Percentiles rank a stretch among this genome's conserved stretches.
These are phyloP conservation scores for Cornus suecica DNA, from an alignment of 148 eudicot species.

Conservation along the genomic window DNA sequence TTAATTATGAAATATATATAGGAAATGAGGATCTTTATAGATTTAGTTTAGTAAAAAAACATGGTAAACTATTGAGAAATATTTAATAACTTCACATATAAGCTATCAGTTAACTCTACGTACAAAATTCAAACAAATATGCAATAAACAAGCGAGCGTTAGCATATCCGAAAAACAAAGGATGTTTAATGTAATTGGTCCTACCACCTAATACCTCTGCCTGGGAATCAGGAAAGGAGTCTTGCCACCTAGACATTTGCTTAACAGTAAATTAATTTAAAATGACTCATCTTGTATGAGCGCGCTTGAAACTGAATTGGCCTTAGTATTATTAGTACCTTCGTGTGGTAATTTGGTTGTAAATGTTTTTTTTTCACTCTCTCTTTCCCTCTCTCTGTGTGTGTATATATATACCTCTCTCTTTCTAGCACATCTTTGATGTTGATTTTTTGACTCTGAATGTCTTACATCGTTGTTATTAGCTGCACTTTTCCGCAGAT, in stretches of 20 bases:
- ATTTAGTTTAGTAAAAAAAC: too few species aligned
- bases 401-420: too few species aligned
- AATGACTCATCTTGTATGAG: not conserved
- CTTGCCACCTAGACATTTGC: not conserved
- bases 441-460: not conserved
- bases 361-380: not conserved
- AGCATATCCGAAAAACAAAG: not conserved
- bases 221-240: not conserved
- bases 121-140: too few species aligned
- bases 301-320: not conserved
- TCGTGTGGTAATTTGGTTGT: not conserved
- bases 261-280: too few species aligned
- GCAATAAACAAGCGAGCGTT: too few species aligned
- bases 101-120: not conserved
- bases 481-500: constrained; percentile 37
- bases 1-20: too few species aligned
- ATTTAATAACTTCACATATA: not conserved
- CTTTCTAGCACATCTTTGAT: not conserved
- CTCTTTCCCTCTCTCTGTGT: not conserved
- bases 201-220: not conserved
- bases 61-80: not conserved
- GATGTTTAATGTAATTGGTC: not conserved
- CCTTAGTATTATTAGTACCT: not conserved
- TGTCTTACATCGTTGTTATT: not conserved
- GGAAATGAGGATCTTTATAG: too few species aligned